Conservation (phyloP, 2,329 filamentous ascomycete species). For the Fusarium miscanthi region DNA sequence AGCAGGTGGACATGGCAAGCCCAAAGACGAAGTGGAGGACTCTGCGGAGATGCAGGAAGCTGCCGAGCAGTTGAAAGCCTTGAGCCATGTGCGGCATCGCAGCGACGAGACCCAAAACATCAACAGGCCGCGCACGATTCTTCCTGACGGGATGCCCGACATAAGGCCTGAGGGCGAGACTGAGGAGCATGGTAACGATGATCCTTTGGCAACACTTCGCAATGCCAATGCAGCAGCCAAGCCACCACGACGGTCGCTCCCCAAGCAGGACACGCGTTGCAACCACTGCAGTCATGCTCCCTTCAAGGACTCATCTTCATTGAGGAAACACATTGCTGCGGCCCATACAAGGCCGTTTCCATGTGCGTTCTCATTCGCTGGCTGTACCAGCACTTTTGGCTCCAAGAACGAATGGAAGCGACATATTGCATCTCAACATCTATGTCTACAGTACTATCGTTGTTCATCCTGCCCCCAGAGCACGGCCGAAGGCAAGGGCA, state of each 20-base stretch:
- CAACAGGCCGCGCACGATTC: conserved; percentile 51
- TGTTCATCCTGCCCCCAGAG: conserved; percentile 70
- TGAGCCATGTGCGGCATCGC: conserved; percentile 70
- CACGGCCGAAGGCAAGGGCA: conserved; percentile 66
- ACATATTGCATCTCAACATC: conserved; percentile 90
- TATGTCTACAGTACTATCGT: conserved; percentile 74
- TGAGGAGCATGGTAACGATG: conserved; percentile 48
- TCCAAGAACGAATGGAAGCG: conserved; percentile 99
- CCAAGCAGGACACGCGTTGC: conserved; percentile 72
- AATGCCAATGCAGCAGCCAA: conserved; percentile 51
- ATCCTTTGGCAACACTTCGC: conserved; percentile 35
- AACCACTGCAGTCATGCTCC: conserved; percentile 71
- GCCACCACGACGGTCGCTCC: conserved; percentile 58
- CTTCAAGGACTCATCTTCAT: conserved; percentile 74
- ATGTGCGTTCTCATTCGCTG: conserved; percentile 87
- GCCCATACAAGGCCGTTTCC: conserved; percentile 80
- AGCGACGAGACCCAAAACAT: conserved; percentile 57
- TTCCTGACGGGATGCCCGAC: conserved; percentile 54
- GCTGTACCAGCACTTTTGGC: conserved; percentile 84
- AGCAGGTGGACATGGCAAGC: conserved; percentile 41
- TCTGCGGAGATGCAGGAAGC: conserved; percentile 77
- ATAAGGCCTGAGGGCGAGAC: conserved; percentile 51
- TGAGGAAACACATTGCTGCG: conserved; percentile 74
- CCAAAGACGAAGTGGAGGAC: conserved; percentile 61
- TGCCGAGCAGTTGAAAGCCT: conserved; percentile 72